Conservation (phyloP, 495 filamentous ascomycete species). For the Aspergillus leporis region DNA sequence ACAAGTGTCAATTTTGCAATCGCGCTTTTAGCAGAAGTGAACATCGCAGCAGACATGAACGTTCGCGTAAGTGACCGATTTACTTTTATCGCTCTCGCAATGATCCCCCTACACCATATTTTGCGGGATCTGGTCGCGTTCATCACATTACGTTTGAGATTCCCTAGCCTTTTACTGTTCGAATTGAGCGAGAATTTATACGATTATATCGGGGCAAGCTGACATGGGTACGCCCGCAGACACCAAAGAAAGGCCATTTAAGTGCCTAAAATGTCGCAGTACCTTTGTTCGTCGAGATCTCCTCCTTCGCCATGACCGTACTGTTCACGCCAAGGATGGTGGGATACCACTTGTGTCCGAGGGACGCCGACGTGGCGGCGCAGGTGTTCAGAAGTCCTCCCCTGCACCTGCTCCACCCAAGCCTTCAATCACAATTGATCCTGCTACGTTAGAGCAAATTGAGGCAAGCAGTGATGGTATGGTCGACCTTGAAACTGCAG, state of each 20-base stretch:
- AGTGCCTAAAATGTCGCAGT: slow-evolving; percentile 96
- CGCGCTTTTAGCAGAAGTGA: slow-evolving; percentile 96
- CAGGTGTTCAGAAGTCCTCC: slow-evolving; percentile 58
- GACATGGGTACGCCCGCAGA: slow-evolving; percentile 54
- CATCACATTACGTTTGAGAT: neutral
- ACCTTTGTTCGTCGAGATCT: slow-evolving; percentile 98
- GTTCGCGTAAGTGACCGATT: slow-evolving; percentile 79
- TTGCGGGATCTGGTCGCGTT: neutral
- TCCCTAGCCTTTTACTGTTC: neutral
- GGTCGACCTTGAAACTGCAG: slow-evolving; percentile 96
- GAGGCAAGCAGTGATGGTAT: slow-evolving; percentile 92
- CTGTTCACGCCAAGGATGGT: slow-evolving; percentile 98
- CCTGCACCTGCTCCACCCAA: slow-evolving; percentile 74
- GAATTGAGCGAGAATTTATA: neutral
- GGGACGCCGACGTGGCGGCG: slow-evolving; percentile 79
- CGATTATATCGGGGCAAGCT: slow-evolving; percentile 2
- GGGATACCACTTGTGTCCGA: slow-evolving; percentile 94
- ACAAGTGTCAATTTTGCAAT: slow-evolving; percentile 99
- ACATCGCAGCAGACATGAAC: slow-evolving; percentile 93
- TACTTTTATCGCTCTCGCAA: neutral
- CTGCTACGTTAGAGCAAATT: slow-evolving; percentile 88
- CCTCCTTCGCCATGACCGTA: slow-evolving; percentile 94
- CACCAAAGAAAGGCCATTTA: slow-evolving; percentile 98
- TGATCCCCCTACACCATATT: neutral
- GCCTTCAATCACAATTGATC: slow-evolving; percentile 79